Evolutionary conservation across 805 yeast genomes (phyloP), one percentile per base, ranked within the genome.

Genomic region (Monosporozyma solicola): DNA sequence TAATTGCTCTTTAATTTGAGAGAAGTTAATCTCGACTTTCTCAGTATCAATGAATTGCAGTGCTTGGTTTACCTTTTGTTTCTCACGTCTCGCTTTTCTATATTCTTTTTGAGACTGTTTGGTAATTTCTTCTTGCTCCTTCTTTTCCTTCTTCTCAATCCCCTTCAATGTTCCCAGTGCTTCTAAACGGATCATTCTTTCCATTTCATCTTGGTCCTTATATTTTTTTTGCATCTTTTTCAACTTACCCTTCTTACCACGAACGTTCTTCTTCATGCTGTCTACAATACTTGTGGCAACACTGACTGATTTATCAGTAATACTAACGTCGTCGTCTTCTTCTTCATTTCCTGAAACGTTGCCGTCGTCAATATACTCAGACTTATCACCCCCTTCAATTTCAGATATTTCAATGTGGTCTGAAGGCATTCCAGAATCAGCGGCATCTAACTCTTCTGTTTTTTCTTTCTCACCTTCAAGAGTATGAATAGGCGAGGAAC

Each of bases 161-260:
- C 81, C 78, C 60, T 88, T 89, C 62, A 87, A 72, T 0, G 96
- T 87, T 3, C 98, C 98, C 44, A 92, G 71, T 1, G 85, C 87
- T 54, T 85, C 82, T 86, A 92, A 82, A 58, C 95, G 77, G 53
- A 84, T 61, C 47, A 70, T 61, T 53, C 90, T 78, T 61, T 92
- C 98, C 53, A 87, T 94, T 51, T 88, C 97, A 65, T 92, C 98
- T 69, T 92, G 98, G 55, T 85, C 90, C 3, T 83, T 88, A 63
- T 92, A 92, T 63, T 91, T 92, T 55, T 79, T 76, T 43, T 84
- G 84, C 53, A 89, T 86, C 63, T 87, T 90, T 74, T 86, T 88
- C 68, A 86, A 63, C 64, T 90, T 90, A 41, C 86, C 85, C 63
- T 85, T 88, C 69, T 86, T 89, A 48, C 98, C 97, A 61, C 97